Base-by-base conservation (phyloP, 805 yeast genomes). In the Deakozyma indianensis region DNA sequence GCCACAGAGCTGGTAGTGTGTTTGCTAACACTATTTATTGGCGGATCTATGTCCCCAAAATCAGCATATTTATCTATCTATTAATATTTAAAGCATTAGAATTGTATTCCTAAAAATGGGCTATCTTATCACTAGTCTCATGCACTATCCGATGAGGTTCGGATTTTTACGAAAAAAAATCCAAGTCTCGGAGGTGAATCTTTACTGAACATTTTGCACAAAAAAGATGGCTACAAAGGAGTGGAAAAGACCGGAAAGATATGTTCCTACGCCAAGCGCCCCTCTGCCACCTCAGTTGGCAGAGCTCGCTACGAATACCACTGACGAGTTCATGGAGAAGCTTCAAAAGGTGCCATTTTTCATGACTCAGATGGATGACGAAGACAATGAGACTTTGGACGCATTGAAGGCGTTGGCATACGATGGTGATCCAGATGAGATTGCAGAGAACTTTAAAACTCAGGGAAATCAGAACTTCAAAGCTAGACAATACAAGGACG, bases 351-450 rank as follows among this genome's bases (percentile, higher is more conserved):
- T 86, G 59, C 98, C 98, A 5, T 83, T 92, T 54, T 92, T 92
- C 68, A 92, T 92, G 98, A 87, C 87, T 15, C 73, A 81, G 53
- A 64, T 86, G 16, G 94, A 83, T 55, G 83, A 76, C 24, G 81
- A 78, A 41, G 60, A 62, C 44, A 84, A 83, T 56, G 57, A 69
- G 3, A 80, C 77, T 44, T 64, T 92, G 16, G 97, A 90, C 58
- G 98, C 98, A 0, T 69, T 92, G 47, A 81, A 80, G 57, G 90
- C 95, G 3, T 67, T 92, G 53, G 95, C 94, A 0, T 87, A 85
- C 57, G 98, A 92, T 43, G 98, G 97, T 41, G 95, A 86, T 51
- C 96, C 96, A 0, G 79, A 82, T 55, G 98, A 92, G 57, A 69
- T 87, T 28, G 96, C 96, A 3, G 70, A 75, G 22, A 88, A 87